Base-by-base conservation (phyloP, 768 basidiomycete genomes). In the Trametopsis cervina region DNA sequence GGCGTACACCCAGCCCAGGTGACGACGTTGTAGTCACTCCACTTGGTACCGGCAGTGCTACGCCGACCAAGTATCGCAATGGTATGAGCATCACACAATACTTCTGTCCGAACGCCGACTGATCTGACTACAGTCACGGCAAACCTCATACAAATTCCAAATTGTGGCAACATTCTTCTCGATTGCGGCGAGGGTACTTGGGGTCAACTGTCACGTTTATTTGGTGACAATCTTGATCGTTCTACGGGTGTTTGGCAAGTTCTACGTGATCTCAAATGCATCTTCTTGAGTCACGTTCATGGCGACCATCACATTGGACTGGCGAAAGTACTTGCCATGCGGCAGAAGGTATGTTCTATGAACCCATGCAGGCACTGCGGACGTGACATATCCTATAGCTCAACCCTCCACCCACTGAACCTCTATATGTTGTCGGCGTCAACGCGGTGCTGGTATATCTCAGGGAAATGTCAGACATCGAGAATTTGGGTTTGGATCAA, bases 151-250 rank as follows among this genome's bases (percentile, higher is more conserved):
- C 73, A 74, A 41, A 81, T 94, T 27, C 92, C 94, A 0, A 65
- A 68, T 0, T 71, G 72, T 46, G 89, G 89, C 0, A 81, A 77
- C 51, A 66, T 96, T 26, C 67, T 97, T n/a, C 73, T 97, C 2
- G 95, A 98, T 54, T 77, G 76, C 0, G 95, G 95, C 0, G 95
- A 98, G 67, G 93, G 92, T 0, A 92, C 93, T 0, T 86, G 85
- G 75, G 93, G 93, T 1, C 95, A 97, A 59, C 73, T 97, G 3
- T 72, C 73, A 2, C 75, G 95, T 3, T 76, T 82, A 41, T 94
- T 83, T 59, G 92, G 92, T 1, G 59, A 69, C 15, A 71, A 75
- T 27, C 58, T 56, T 3, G 51, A 57, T 1, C 57, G 58, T 3
- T 49, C 63, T 0, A 53, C 59, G 9, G 72, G 71, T 46, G 78